Percentiles rank a stretch among this genome's conserved stretches.
phyloP scores from a whole-genome alignment of 306 rosid species.

The Casuarina equisetifolia region DNA sequence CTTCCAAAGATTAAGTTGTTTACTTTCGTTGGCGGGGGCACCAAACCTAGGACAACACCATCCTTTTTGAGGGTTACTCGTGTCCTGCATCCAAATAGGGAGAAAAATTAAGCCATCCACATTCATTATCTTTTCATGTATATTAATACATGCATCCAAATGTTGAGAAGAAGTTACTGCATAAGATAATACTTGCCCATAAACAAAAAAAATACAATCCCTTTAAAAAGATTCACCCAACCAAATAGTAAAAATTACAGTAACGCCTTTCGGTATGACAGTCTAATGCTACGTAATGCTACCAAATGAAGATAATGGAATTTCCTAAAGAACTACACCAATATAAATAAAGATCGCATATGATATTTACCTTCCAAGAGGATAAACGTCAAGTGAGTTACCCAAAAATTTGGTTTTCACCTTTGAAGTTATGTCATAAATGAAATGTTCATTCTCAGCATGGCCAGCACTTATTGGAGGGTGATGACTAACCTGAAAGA shows the following conservation, averaged over 20 bases:
- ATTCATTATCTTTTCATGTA: not conserved
- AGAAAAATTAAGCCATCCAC: not conserved
- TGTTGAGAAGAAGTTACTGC: not conserved
- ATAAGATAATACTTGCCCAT: not conserved
- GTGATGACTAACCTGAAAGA: slow-evolving; percentile 86
- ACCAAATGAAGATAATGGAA: not conserved
- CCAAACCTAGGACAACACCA: slow-evolving; percentile 80
- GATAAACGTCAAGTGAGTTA: slow-evolving; percentile 81
- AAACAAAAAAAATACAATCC: not conserved
- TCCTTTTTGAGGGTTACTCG: slow-evolving; percentile 78
- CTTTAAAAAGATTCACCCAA: not conserved
- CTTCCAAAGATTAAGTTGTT: slow-evolving; percentile 88
- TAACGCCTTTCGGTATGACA: slow-evolving; percentile 1
- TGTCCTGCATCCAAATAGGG: slow-evolving; percentile 53
- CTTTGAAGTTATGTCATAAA: slow-evolving; percentile 88
- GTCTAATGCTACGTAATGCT: not conserved
- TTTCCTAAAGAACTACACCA: not conserved
- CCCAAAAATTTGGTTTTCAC: slow-evolving; percentile 91
- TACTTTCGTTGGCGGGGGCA: slow-evolving; percentile 84
- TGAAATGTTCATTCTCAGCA: slow-evolving; percentile 91
- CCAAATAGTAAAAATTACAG: slow-evolving; percentile 11
- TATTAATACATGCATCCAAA: not conserved
- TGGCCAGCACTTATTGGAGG: slow-evolving; percentile 98
- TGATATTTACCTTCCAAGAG: slow-evolving; percentile 76
- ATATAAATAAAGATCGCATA: slow-evolving; percentile 12